A percentile compares a stretch with the other conserved stretches of the same genome.
Evolutionary conservation across 2,329 filamentous ascomycete species (phyloP).

Genomic region (Colletotrichum higginsianum): DNA sequence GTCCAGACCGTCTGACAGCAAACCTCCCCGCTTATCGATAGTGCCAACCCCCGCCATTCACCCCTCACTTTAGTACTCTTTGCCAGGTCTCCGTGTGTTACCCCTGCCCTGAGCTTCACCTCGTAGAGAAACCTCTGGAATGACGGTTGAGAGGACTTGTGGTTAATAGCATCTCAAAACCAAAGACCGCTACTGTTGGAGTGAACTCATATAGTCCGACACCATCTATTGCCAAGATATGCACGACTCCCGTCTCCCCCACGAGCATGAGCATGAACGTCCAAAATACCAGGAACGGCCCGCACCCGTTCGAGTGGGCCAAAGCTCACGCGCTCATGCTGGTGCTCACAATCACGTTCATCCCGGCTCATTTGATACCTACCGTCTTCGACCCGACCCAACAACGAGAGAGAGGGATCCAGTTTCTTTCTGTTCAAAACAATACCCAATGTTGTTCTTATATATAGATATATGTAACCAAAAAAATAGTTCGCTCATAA

Average conservation of each 20-base stretch:
- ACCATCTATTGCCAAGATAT: neutral
- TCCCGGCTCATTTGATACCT: slow-evolving; percentile 6
- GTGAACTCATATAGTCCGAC: neutral
- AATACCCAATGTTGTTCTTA: neutral
- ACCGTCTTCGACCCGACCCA: neutral
- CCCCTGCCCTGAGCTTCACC: neutral
- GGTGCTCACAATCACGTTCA: slow-evolving; percentile 18
- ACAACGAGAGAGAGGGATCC: neutral
- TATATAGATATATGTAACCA: neutral
- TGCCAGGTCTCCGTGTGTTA: neutral
- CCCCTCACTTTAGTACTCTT: slow-evolving; percentile 18
- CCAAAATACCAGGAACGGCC: slow-evolving; percentile 9
- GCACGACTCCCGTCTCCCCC: neutral
- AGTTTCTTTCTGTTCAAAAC: neutral
- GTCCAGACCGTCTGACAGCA: neutral
- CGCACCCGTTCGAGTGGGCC: slow-evolving; percentile 10
- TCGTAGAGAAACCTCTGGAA: neutral
- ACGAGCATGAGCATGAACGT: slow-evolving; percentile 3
- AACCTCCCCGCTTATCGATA: slow-evolving; percentile 18
- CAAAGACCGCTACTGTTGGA: neutral
- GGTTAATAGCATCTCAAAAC: neutral
- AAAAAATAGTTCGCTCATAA: slow-evolving; percentile 15
- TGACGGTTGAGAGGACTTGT: neutral
- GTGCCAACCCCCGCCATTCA: slow-evolving; percentile 5
- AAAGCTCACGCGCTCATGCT: slow-evolving; percentile 25